A percentile compares a stretch with the other conserved stretches of the same genome.
phyloP scores from a whole-genome alignment of 805 yeast genomes.

The Debaryomyces castellii region DNA sequence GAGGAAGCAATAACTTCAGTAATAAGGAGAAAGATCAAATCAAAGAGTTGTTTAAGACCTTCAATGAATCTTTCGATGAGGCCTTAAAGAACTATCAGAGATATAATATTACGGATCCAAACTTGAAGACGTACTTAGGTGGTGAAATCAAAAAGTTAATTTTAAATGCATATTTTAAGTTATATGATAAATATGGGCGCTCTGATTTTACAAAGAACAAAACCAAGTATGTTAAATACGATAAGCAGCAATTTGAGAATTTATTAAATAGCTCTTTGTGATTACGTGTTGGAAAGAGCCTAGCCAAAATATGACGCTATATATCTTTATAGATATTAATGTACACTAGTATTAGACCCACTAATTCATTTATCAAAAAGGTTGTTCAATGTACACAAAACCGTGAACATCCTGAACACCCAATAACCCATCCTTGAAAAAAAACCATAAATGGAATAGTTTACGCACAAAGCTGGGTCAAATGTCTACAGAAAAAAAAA shows the following conservation, averaged over 20 bases:
- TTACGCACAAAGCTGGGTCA: too few species aligned
- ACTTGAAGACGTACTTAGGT: slow-evolving; percentile 59
- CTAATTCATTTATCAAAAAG: too few species aligned
- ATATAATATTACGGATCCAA: slow-evolving; percentile 65
- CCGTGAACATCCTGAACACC: too few species aligned
- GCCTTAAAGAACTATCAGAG: slow-evolving; percentile 64
- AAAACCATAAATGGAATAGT: too few species aligned
- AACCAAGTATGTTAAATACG: slow-evolving; percentile 69
- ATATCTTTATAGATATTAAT: too few species aligned
- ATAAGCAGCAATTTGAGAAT: slow-evolving; percentile 44
- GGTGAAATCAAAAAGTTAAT: slow-evolving; percentile 74
- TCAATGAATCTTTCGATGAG: slow-evolving; percentile 81
- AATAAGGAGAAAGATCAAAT: slow-evolving; percentile 79
- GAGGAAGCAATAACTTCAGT: slow-evolving; percentile 18
- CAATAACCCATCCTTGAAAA: too few species aligned
- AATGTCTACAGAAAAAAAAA: too few species aligned
- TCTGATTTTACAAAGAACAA: slow-evolving; percentile 74
- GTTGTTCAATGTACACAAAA: too few species aligned
- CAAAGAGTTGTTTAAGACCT: slow-evolving; percentile 80
- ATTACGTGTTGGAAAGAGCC: too few species aligned
- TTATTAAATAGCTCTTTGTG: slow-evolving; percentile 22
- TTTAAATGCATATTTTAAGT: slow-evolving; percentile 79
- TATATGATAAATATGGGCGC: slow-evolving; percentile 70
- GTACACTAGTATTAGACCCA: too few species aligned
- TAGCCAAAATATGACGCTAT: too few species aligned